Conservation (phyloP, 2,329 filamentous ascomycete species). For the Ustulina deusta region DNA sequence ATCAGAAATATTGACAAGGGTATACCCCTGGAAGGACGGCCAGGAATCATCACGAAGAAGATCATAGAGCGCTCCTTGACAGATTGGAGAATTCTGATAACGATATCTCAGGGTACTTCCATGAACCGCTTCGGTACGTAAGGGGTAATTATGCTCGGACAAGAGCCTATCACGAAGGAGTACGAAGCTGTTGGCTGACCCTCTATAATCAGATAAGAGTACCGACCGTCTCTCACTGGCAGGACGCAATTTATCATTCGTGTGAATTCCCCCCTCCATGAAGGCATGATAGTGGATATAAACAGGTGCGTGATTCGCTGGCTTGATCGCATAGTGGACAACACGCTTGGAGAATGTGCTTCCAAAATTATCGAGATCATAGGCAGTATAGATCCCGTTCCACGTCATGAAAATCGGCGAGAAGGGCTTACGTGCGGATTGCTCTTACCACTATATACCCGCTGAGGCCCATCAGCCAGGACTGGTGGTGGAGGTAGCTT, state of each 20-base stretch:
- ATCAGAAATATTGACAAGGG: constrained; percentile 20
- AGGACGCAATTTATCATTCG: constrained; percentile 20
- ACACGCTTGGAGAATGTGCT: constrained; percentile 2
- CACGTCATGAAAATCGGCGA: neutral
- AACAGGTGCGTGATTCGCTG: neutral
- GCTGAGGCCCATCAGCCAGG: neutral
- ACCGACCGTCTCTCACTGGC: constrained; percentile 16
- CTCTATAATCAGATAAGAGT: constrained; percentile 15
- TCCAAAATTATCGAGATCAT: neutral
- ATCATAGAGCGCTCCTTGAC: constrained; percentile 13
- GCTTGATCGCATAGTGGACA: neutral
- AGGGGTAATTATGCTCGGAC: neutral
- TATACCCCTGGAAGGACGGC: constrained; percentile 4
- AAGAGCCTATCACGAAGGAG: neutral
- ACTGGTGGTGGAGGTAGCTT: constrained; percentile 11
- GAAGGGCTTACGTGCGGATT: constrained; percentile 14
- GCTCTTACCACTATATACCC: constrained; percentile 14
- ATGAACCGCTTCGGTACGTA: constrained; percentile 17
- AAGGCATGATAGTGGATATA: constrained; percentile 17
- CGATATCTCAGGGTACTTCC: constrained; percentile 19
- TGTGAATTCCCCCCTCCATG: constrained; percentile 15
- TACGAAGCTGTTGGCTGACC: neutral
- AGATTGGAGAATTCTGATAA: neutral
- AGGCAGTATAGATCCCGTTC: neutral
- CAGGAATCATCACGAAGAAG: constrained; percentile 14